Conservation (phyloP, 2,329 filamentous ascomycete species). For the Beauveria australis region DNA sequence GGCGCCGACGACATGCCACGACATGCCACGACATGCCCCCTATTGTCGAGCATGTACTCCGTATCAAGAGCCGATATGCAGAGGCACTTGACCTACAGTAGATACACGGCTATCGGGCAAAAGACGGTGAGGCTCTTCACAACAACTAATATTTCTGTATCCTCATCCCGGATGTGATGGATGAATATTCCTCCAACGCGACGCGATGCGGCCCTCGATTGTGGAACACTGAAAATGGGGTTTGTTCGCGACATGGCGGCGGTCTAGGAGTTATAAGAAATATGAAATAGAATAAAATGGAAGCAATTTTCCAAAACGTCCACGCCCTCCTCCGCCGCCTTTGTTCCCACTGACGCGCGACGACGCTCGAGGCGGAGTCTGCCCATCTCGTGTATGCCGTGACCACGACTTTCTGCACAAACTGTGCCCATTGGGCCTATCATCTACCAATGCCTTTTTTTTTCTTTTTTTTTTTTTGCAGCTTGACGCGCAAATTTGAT, state of each 20-base stretch:
- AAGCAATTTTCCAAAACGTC: not conserved
- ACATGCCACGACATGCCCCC: not conserved
- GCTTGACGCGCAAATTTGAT: not conserved
- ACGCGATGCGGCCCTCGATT: not conserved
- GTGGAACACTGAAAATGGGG: not conserved
- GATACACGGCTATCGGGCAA: not conserved
- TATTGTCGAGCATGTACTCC: not conserved
- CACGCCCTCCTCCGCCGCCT: slow-evolving; percentile 4
- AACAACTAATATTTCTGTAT: not conserved
- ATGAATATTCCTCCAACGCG: not conserved
- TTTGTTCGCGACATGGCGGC: not conserved
- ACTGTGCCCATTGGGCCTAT: not conserved
- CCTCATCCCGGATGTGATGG: not conserved
- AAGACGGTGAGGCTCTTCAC: not conserved
- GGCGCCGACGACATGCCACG: not conserved
- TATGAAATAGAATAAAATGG: not conserved
- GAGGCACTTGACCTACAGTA: not conserved
- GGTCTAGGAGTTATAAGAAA: not conserved
- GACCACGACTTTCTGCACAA: not conserved
- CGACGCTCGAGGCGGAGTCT: not conserved
- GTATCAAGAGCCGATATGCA: not conserved
- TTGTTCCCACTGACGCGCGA: not conserved
- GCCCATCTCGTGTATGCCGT: not conserved
- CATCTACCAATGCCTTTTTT: not conserved
- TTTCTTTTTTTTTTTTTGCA: not conserved